phyloP scores from a whole-genome alignment of 768 basidiomycete genomes.

The Collybia mongolica region DNA sequence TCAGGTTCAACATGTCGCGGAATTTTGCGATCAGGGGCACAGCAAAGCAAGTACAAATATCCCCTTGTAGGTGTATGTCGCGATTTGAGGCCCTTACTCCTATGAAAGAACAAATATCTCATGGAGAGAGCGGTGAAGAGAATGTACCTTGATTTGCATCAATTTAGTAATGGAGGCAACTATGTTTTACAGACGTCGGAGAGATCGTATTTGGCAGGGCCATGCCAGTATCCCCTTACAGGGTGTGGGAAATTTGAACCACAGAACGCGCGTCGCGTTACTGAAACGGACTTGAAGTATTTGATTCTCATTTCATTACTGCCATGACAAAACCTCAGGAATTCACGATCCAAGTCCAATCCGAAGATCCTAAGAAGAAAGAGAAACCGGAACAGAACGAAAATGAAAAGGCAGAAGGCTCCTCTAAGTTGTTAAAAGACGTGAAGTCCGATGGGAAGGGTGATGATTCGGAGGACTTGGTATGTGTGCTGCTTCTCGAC shows the following conservation, averaged over 20 bases:
- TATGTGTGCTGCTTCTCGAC: constrained; percentile 35
- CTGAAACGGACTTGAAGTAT: constrained; percentile 12
- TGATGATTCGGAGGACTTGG: constrained; percentile 76
- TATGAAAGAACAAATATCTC: no score
- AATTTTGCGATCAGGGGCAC: constrained; percentile 1
- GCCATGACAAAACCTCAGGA: constrained; percentile 60
- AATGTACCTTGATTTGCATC: no score
- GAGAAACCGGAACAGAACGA: constrained; percentile 37
- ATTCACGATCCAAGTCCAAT: constrained; percentile 59
- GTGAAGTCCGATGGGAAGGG: constrained; percentile 49
- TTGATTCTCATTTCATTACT: constrained; percentile 2
- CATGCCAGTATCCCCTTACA: background rate
- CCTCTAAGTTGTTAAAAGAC: constrained; percentile 56
- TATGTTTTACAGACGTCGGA: no score
- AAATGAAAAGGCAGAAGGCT: constrained; percentile 53
- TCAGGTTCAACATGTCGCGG: constrained; percentile 4
- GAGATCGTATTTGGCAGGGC: background rate
- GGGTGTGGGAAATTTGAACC: constrained; percentile 29
- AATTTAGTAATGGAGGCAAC: no score
- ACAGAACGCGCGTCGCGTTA: constrained; percentile 57
- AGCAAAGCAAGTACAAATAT: constrained; percentile 10
- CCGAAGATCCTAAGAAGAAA: constrained; percentile 78
- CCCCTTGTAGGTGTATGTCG: no score
- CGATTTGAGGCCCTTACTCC: no score
- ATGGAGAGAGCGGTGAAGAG: no score